phyloP scores from a whole-genome alignment of 805 yeast species.

The Saccharomycopsis fermentans region DNA sequence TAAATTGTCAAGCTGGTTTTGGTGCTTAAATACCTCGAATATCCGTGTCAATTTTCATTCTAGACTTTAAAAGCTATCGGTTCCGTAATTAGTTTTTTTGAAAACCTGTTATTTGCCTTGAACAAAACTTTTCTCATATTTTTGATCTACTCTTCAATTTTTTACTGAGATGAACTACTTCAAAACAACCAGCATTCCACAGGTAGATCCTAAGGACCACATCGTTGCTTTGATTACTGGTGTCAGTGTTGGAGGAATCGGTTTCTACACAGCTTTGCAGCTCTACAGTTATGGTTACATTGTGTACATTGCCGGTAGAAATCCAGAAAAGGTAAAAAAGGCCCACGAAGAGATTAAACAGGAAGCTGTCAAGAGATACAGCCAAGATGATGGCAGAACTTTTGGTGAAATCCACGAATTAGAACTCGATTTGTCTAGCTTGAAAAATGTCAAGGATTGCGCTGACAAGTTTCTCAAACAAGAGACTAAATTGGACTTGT shows the following conservation, averaged over 20 bases:
- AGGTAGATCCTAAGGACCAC: neutral
- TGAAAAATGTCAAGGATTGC: neutral
- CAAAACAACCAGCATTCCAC: neutral
- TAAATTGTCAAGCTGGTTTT: no score
- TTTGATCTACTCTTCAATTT: no score
- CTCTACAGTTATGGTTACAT: neutral
- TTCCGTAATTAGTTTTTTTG: no score
- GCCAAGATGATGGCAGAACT: neutral
- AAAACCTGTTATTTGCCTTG: no score
- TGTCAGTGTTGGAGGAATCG: neutral
- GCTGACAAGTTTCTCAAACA: neutral
- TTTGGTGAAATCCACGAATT: neutral
- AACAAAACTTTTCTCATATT: no score
- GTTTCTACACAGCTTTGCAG: neutral
- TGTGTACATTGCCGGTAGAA: neutral
- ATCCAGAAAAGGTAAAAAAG: neutral
- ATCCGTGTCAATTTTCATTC: no score
- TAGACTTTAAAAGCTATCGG: no score
- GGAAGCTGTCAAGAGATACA: neutral
- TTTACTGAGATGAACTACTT: neutral
- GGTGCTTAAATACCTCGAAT: no score
- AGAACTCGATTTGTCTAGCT: neutral
- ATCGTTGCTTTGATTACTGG: neutral
- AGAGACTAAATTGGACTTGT: constrained; percentile 37
- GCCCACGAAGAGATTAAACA: neutral